Evolutionary conservation across 345 rosid genomes (phyloP).

Genomic region (Murraya koenigii): DNA sequence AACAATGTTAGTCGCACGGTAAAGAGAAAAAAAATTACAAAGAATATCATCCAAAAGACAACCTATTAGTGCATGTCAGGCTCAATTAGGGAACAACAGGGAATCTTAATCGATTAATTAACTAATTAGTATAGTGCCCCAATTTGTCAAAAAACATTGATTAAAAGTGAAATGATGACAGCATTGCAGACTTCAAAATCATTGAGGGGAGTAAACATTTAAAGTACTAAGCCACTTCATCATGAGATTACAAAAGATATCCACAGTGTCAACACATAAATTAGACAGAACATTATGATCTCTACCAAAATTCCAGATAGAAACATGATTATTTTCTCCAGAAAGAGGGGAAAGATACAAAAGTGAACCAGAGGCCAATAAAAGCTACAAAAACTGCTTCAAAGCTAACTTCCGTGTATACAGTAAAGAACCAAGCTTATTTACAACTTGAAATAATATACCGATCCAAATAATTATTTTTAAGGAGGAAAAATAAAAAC

Average conservation of each 20-base stretch:
- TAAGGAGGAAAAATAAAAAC: too few relatives aligned
- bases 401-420: background rate
- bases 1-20: background rate
- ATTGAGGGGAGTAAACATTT: background rate
- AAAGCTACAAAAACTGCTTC: background rate
- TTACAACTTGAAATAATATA: too few relatives aligned
- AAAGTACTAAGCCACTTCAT: background rate
- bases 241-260: background rate
- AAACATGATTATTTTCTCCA: background rate
- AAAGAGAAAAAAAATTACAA: background rate
- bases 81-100: background rate
- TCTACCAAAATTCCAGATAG: background rate
- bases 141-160: background rate
- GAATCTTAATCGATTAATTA: background rate
- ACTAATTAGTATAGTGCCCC: background rate
- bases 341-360: background rate
- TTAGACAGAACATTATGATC: background rate
- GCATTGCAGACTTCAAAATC: background rate
- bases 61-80: background rate
- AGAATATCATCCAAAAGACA: background rate
- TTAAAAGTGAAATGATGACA: background rate
- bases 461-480: background rate
- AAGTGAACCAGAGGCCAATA: background rate
- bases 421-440: background rate
- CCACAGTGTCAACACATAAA: background rate